phyloP scores from a whole-genome alignment of 1,284 basidiomycete genomes.

The Sporisorium iseilematis-ciliati region DNA sequence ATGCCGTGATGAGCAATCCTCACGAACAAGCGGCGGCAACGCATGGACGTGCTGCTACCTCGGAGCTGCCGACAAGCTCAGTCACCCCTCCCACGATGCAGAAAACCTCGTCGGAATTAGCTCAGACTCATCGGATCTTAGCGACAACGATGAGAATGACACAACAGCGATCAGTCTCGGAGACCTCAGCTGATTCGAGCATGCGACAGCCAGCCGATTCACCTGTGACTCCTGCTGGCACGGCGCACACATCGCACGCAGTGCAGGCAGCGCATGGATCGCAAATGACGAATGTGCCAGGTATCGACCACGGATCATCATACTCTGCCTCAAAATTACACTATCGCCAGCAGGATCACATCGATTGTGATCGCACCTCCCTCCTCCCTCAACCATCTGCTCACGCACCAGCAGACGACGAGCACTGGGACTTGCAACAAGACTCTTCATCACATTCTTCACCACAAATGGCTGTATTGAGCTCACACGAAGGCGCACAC shows the following conservation, averaged over 20 bases:
- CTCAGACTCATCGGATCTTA: not conserved
- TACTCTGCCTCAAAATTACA: not conserved
- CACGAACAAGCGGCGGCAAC: not conserved
- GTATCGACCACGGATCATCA: not conserved
- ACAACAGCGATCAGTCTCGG: not conserved
- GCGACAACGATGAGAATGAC: not conserved
- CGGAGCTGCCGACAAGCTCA: constrained; percentile 1
- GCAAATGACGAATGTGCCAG: not conserved
- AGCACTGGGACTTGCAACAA: no score
- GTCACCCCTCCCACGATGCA: not conserved
- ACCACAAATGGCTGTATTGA: constrained; percentile 19
- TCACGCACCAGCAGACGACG: not conserved
- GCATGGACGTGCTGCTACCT: not conserved
- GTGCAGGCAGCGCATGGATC: not conserved
- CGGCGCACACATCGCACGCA: not conserved
- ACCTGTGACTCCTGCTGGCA: not conserved
- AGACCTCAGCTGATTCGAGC: not conserved
- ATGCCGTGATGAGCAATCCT: not conserved
- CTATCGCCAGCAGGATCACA: not conserved
- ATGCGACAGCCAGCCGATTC: not conserved
- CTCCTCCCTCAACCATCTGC: constrained; percentile 12
- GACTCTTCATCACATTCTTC: not conserved
- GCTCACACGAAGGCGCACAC: constrained; percentile 23
- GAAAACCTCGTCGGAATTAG: not conserved
- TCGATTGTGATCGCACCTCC: constrained; percentile 8